A percentile compares a stretch with the other conserved stretches of the same genome.
Evolutionary conservation across 169 alveolate genomes (phyloP).

Genomic region (Cryptosporidium meleagridis): DNA sequence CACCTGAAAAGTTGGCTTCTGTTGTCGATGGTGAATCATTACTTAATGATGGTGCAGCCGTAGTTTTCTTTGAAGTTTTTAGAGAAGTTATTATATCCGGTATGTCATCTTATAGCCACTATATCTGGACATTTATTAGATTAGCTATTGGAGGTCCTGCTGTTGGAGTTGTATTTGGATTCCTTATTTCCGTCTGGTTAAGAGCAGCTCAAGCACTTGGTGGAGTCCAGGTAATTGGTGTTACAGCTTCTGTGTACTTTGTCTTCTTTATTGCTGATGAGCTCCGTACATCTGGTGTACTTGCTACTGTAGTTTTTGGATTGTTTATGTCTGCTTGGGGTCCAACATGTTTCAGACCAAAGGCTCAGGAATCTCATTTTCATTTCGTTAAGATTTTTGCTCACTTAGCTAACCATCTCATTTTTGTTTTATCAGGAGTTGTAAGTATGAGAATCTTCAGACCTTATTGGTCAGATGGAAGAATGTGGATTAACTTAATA

Average conservation of each 20-base stretch:
- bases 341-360: conserved; percentile 74
- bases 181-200: conserved; percentile 64
- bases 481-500: conserved; percentile 75
- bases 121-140: conserved; percentile 73
- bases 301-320: conserved; percentile 78
- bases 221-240: conserved; percentile 78
- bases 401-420: conserved; percentile 77
- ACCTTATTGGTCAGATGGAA: conserved; percentile 75
- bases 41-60: conserved; percentile 80
- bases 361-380: conserved; percentile 75
- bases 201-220: conserved; percentile 72
- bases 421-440: conserved; percentile 77
- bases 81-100: conserved; percentile 59
- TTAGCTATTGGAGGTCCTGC: conserved; percentile 80
- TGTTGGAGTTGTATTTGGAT: conserved; percentile 76
- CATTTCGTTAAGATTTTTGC: conserved; percentile 75
- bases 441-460: conserved; percentile 75
- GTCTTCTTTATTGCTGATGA: conserved; percentile 78
- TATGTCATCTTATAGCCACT: conserved; percentile 73
- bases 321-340: conserved; percentile 79
- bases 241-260: conserved; percentile 75
- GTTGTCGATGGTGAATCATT: conserved; percentile 80
- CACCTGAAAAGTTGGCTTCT: conserved; percentile 78
- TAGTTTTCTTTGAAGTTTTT: conserved; percentile 75
- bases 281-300: conserved; percentile 77